phyloP scores from a whole-genome alignment of 345 rosid species.

The Moringa oleifera region DNA sequence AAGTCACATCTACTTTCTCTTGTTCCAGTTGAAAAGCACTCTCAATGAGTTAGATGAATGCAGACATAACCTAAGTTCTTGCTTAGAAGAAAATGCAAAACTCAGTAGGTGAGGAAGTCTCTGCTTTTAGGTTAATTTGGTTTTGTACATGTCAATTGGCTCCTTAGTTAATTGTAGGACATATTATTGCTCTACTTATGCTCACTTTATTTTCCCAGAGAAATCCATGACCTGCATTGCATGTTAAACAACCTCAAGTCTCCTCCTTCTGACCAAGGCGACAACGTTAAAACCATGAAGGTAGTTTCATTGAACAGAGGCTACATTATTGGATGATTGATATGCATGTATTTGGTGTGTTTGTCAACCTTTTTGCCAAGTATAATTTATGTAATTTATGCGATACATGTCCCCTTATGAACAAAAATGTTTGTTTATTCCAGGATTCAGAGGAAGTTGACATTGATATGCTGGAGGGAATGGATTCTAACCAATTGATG shows the following conservation, averaged over 20 bases:
- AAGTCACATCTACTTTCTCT: constrained; percentile 15
- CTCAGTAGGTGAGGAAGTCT: constrained; percentile 55
- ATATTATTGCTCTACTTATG: constrained; percentile 16
- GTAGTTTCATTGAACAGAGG: constrained; percentile 13
- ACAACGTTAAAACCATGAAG: constrained; percentile 23
- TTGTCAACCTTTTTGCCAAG: background rate
- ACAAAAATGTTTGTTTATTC: constrained; percentile 7
- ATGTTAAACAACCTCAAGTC: constrained; percentile 38
- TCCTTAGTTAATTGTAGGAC: constrained; percentile 4
- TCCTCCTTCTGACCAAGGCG: constrained; percentile 26
- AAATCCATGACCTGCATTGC: constrained; percentile 47
- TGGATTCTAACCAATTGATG: constrained; percentile 27
- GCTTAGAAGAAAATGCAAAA: constrained; percentile 75
- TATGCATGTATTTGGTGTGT: background rate
- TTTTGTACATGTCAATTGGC: constrained; percentile 11
- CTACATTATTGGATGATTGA: no score
- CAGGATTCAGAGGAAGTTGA: constrained; percentile 35
- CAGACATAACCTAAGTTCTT: constrained; percentile 55
- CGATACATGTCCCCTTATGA: background rate
- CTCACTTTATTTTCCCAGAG: constrained; percentile 41
- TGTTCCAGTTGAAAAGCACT: constrained; percentile 54
- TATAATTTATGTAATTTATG: background rate
- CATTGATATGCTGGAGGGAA: constrained; percentile 18
- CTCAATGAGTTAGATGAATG: constrained; percentile 62
- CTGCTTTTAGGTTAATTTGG: constrained; percentile 13